Evolutionary conservation across 768 basidiomycete genomes (phyloP), one percentile per base, ranked within the genome.

Genomic region (Mycena metata): DNA sequence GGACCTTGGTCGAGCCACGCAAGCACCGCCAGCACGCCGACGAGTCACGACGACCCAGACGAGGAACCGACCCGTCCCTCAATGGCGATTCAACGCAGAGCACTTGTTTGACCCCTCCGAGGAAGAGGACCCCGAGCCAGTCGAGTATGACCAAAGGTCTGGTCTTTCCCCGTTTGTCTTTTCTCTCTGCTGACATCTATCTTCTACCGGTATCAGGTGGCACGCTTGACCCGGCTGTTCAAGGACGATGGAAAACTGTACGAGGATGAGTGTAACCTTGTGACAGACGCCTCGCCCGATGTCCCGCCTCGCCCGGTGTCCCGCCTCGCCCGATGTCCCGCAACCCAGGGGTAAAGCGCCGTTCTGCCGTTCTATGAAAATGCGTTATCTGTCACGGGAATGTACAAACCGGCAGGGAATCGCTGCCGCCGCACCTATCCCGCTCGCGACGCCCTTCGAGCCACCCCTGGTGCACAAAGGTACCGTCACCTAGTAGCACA

Each of bases 11-110:
- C 19, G 75, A 75, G 69, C 77, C 76, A 58, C 72, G 17, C 51
- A 64, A 36, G 30, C 64, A 69, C 76, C 35, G 45, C 69, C 24
- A 43, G 66, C 45, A 77, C 71, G 73, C 79, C 30, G 77, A 76
- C 54, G 77, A n/a, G n/a, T n/a, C n/a, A 78, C 36, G 73, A 39
- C 15, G 39, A 75, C 33, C 73, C 73, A 8, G 79, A 79, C 16
- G 81, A 83, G 50, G 88, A 90, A 59, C 58, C 69, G 9, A 82
- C 82, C 9, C 75, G 77, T 63, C 79, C 82, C 49, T 67, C 86
- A 85, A 42, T 95, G 92, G 92, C 82, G 83, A 60, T 94, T 86
- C 67, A 93, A 94, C 71, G 73, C 79, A 9, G 91, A 94, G 62
- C 8, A 88, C 85, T 0, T 77, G 33, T 57, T 84, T 64, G 88